These are phyloP conservation scores for Candida smagusa DNA, from an alignment of 1,139 yeast species.

Conservation along the genomic window DNA sequence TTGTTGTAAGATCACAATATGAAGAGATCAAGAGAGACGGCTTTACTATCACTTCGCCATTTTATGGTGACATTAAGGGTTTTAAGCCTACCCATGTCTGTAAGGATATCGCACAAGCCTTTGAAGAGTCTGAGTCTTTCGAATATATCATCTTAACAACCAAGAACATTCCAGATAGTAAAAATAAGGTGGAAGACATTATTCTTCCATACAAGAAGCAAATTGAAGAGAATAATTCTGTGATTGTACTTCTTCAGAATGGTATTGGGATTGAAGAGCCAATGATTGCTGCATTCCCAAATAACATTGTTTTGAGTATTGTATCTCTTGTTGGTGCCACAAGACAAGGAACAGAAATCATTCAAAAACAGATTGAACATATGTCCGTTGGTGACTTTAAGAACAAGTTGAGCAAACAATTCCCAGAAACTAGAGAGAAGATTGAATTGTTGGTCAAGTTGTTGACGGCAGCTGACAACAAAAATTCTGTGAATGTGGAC, in stretches of 20 bases:
- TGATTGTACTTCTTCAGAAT: conserved; percentile 47
- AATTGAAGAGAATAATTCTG: conserved; percentile 11
- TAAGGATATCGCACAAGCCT: conserved; percentile 44
- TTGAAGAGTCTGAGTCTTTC: conserved; percentile 42
- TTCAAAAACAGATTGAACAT: conserved; percentile 50
- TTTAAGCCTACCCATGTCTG: conserved; percentile 56
- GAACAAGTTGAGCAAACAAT: conserved; percentile 7
- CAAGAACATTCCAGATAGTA: conserved; percentile 70
- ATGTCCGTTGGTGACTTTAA: conserved; percentile 54
- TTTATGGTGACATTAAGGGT: conserved; percentile 51
- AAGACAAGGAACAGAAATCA: conserved; percentile 49
- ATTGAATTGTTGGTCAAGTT: conserved; percentile 44
- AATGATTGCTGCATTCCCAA: conserved; percentile 55
- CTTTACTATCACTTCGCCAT: conserved; percentile 55
- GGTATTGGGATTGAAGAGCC: conserved; percentile 73
- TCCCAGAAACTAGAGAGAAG: conserved; percentile 20
- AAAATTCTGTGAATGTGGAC: conserved; percentile 45
- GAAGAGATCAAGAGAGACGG: conserved; percentile 51
- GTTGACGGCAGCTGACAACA: conserved; percentile 40
- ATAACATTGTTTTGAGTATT: conserved; percentile 60
- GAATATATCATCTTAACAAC: conserved; percentile 70
- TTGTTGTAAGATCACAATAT: conserved; percentile 67
- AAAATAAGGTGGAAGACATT: conserved; percentile 51
- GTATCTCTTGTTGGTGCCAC: conserved; percentile 67
- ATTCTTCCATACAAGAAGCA: conserved; percentile 53